Evolutionary conservation across 208 protist species (phyloP).

Genomic region (Lotmaria passim): DNA sequence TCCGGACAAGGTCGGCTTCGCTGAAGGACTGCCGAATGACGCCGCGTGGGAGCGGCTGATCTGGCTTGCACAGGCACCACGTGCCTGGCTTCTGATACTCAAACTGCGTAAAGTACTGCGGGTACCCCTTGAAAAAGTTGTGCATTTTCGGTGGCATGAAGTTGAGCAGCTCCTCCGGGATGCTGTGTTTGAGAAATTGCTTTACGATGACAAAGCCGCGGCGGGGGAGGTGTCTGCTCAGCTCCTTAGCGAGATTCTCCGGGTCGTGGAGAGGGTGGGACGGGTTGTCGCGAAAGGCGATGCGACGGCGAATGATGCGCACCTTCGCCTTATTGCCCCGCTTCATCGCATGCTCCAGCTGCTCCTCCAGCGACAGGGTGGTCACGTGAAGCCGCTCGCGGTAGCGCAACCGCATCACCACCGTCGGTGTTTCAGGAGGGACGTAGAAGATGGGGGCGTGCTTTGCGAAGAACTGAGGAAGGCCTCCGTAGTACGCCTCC

Average conservation of each 20-base stretch:
- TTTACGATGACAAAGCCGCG: conserved; percentile 73
- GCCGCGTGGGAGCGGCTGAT: conserved; percentile 78
- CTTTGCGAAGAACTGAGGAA: conserved; percentile 58
- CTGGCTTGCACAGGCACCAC: conserved; percentile 79
- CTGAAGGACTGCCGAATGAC: conserved; percentile 82
- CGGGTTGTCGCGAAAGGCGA: conserved; percentile 87
- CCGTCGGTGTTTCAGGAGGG: conserved; percentile 44
- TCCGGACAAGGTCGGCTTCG: conserved; percentile 77
- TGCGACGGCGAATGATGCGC: conserved; percentile 73
- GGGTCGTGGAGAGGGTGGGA: conserved; percentile 89
- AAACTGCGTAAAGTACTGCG: conserved; percentile 87
- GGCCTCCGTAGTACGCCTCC: conserved; percentile 60
- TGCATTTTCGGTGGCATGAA: conserved; percentile 72
- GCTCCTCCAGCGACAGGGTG: conserved; percentile 80
- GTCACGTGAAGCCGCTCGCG: conserved; percentile 63
- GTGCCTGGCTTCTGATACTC: conserved; percentile 74
- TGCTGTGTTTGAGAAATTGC: conserved; percentile 60
- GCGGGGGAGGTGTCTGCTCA: conserved; percentile 75
- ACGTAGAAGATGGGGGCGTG: conserved; percentile 81
- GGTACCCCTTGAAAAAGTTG: conserved; percentile 86
- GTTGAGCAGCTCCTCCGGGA: conserved; percentile 78
- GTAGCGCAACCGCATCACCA: conserved; percentile 85
- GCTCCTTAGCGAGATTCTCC: conserved; percentile 87
- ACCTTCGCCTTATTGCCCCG: conserved; percentile 65
- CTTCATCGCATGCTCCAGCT: conserved; percentile 73